These are phyloP conservation scores for Ogataea trehaloabstinens DNA, from an alignment of 805 yeast species.

Conservation along the genomic window DNA sequence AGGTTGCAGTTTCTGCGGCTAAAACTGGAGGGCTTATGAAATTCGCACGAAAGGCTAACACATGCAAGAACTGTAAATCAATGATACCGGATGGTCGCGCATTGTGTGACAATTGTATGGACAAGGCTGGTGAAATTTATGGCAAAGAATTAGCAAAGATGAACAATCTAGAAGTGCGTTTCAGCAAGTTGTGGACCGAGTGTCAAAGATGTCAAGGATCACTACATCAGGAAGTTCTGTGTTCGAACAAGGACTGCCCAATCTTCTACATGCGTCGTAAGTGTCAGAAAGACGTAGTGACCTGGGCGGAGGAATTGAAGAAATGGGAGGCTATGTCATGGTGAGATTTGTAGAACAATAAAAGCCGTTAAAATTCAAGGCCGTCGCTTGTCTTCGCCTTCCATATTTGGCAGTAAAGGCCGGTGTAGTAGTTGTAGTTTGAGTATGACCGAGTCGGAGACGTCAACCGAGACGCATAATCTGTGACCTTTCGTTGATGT, in stretches of 20 bases:
- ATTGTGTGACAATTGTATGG: conserved; percentile 75
- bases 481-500: too few species aligned
- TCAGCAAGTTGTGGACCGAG: conserved; percentile 92
- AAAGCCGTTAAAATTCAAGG: conserved; percentile 1
- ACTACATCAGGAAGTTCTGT: conserved; percentile 90
- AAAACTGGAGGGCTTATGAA: conserved; percentile 82
- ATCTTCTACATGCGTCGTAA: conserved; percentile 95
- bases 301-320: conserved; percentile 54
- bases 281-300: conserved; percentile 68
- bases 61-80: conserved; percentile 84
- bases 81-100: conserved; percentile 57
- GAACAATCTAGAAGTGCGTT: conserved; percentile 76
- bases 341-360: conserved; percentile 31
- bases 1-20: conserved; percentile 69
- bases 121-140: conserved; percentile 72
- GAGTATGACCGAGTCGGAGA: too few species aligned
- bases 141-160: conserved; percentile 78
- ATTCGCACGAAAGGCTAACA: conserved; percentile 84
- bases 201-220: conserved; percentile 98
- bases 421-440: too few species aligned
- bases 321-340: conserved; percentile 65
- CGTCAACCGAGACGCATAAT: too few species aligned
- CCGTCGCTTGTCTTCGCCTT: too few species aligned
- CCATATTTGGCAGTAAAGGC: too few species aligned
- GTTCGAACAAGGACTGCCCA: conserved; percentile 95